Conservation (phyloP, 139 green algal genomes). For the Limnomonas spitsbergensis region DNA sequence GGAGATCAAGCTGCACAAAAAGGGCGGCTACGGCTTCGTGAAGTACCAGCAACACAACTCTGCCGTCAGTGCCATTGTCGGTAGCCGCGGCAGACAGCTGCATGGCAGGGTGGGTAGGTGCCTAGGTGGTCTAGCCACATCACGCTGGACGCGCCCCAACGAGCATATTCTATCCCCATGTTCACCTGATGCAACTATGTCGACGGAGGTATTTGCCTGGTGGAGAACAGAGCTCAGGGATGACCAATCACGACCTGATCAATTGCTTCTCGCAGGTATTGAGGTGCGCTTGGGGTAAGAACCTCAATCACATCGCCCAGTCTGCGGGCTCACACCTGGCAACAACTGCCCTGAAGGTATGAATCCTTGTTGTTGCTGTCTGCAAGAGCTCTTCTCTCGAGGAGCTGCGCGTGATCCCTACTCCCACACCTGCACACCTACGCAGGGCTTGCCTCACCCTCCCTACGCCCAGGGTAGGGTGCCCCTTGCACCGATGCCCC, state of each 20-base stretch:
- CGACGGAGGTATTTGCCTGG: neutral
- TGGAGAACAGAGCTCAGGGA: neutral
- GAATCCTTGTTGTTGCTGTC: neutral
- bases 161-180: neutral
- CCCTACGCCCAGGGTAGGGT: neutral
- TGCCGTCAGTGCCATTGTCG: constrained; percentile 63
- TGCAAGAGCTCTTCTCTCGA: neutral
- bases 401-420: neutral
- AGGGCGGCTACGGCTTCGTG: constrained; percentile 72
- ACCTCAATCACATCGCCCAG: neutral
- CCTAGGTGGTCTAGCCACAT: neutral
- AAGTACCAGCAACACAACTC: constrained; percentile 50
- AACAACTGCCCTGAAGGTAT: neutral
- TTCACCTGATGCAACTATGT: neutral
- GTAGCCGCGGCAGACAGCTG: constrained; percentile 1
- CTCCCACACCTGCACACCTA: neutral
- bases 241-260: neutral
- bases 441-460: neutral
- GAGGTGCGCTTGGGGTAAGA: constrained; percentile 25
- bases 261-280: neutral
- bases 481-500: too few relatives aligned
- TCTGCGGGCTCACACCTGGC: neutral
- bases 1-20: constrained; percentile 69
- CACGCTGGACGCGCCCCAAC: neutral
- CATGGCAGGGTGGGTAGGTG: constrained; percentile 19